A percentile compares a stretch with the other conserved stretches of the same genome.
Evolutionary conservation across 768 basidiomycete species (phyloP).

Genomic region (Leucosporidium yakuticum): DNA sequence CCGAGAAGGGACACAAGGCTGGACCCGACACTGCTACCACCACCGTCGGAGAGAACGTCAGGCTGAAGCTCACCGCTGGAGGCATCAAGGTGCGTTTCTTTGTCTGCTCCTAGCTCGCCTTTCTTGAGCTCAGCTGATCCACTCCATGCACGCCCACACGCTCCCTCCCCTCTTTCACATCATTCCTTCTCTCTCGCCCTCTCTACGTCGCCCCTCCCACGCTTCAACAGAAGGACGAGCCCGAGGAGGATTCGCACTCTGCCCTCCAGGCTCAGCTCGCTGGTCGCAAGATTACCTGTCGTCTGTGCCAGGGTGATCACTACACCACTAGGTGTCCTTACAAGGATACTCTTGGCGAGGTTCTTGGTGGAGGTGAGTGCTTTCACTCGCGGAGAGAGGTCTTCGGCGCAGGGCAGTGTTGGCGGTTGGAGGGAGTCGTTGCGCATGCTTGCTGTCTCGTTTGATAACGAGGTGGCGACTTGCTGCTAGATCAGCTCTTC

Average conservation of each 20-base stretch:
- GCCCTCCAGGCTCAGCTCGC: constrained; percentile 52
- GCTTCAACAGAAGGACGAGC: constrained; percentile 23
- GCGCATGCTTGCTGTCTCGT: too few relatives aligned
- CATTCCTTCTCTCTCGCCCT: neutral
- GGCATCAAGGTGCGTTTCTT: constrained; percentile 53
- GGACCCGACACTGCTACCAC: constrained; percentile 86
- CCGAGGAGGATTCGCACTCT: constrained; percentile 36
- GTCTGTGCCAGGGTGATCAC: constrained; percentile 92
- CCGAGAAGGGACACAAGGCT: constrained; percentile 74
- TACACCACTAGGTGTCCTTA: constrained; percentile 98
- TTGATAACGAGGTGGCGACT: too few relatives aligned
- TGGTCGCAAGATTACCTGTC: constrained; percentile 76
- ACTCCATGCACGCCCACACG: neutral
- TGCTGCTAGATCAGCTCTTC: too few relatives aligned
- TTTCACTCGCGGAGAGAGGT: neutral
- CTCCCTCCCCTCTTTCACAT: neutral
- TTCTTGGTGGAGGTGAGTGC: constrained; percentile 47
- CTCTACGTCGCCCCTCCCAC: too few relatives aligned
- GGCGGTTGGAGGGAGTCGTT: neutral
- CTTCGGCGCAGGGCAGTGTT: too few relatives aligned
- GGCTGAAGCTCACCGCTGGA: constrained; percentile 55
- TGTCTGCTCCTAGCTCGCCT: neutral
- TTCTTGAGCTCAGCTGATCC: constrained; percentile 19
- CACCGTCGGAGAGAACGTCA: constrained; percentile 72
- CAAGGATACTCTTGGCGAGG: constrained; percentile 80